Evolutionary conservation across 2,329 filamentous ascomycete genomes (phyloP), one percentile per base, ranked within the genome.

Genomic region (Hirsutella thompsonii): DNA sequence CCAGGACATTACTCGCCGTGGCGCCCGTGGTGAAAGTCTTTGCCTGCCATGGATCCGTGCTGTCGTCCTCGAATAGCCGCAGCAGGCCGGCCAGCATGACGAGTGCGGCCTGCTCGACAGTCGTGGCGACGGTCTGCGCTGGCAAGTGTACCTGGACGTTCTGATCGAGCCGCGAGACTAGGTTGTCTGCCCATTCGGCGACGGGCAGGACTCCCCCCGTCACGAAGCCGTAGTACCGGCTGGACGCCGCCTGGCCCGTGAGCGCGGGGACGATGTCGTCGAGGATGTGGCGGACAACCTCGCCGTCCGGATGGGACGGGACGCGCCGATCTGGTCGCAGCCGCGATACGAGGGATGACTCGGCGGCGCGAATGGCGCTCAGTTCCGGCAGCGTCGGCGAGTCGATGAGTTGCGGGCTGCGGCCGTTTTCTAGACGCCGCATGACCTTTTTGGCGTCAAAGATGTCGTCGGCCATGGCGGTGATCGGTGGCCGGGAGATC

Each of bases 171-270:
- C 76, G 72, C 5, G 80, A 80, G 45, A 90, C 87, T n/a, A 94
- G 62, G 47, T 87, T 83, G 57, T 95, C 90, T 2, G 87, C 89
- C 41, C 85, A 74, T 49, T 82, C 72, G 26, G 88, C 88, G 20
- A 87, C 77, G 5, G 87, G 85, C 0, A 89, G 83, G 8, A 72
- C 69, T 13, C 86, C 83, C 36, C 90, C 90, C 0, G 81, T 94
- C 5, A 95, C 83, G 57, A 95, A 94, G 44, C 87, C 89, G 58
- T 86, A 93, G 67, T 93, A 94, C 41, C 78, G 76, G 10, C 76
- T 60, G 35, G 73, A 77, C 34, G 73, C 69, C 48, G 76, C 79
- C 52, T 77, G 74, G 14, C 69, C 72, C 50, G 81, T 87, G 44
- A 92, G 70, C 1, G 72, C 82, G 2, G 73, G 72, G 33, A 72